Evolutionary conservation across 2,329 filamentous ascomycete species (phyloP).

Genomic region (Exophiala bonariae): DNA sequence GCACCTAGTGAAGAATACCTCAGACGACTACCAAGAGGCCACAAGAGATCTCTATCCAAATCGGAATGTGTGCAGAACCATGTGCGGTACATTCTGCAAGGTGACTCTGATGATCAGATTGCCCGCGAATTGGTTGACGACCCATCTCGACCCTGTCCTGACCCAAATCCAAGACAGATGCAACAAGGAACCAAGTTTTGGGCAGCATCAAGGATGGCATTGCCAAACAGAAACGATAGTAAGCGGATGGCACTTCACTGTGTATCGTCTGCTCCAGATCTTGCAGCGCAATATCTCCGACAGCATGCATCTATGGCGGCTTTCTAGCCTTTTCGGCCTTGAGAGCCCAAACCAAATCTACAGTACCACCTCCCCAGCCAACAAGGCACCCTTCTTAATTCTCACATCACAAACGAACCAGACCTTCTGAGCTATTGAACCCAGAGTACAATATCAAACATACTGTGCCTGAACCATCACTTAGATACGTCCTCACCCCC

Average conservation of each 20-base stretch:
- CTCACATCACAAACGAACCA: too few species aligned
- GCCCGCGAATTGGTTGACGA: conserved; percentile 14
- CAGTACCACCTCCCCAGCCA: too few species aligned
- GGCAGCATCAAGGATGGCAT: conserved; percentile 11
- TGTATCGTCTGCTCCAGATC: conserved; percentile 19
- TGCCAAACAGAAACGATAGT: conserved; percentile 14
- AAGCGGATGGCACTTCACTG: conserved; percentile 22
- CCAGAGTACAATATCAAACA: too few species aligned
- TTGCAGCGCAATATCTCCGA: conserved; percentile 11
- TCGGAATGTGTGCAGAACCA: conserved; percentile 16
- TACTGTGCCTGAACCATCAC: too few species aligned
- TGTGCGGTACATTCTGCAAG: conserved; percentile 9
- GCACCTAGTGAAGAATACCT: neutral
- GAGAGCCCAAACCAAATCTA: too few species aligned
- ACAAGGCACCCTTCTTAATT: too few species aligned
- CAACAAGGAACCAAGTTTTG: conserved; percentile 12
- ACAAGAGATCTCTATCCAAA: conserved; percentile 24
- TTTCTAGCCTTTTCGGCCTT: neutral
- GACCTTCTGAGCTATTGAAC: too few species aligned
- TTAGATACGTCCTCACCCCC: too few species aligned
- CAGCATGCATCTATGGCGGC: neutral
- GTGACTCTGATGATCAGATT: neutral
- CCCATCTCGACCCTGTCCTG: conserved; percentile 8
- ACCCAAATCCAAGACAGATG: conserved; percentile 13
- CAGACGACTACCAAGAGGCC: conserved; percentile 10